These are phyloP conservation scores for Leccinum fuscescens DNA, from an alignment of 1,284 basidiomycete species.

Conservation along the genomic window DNA sequence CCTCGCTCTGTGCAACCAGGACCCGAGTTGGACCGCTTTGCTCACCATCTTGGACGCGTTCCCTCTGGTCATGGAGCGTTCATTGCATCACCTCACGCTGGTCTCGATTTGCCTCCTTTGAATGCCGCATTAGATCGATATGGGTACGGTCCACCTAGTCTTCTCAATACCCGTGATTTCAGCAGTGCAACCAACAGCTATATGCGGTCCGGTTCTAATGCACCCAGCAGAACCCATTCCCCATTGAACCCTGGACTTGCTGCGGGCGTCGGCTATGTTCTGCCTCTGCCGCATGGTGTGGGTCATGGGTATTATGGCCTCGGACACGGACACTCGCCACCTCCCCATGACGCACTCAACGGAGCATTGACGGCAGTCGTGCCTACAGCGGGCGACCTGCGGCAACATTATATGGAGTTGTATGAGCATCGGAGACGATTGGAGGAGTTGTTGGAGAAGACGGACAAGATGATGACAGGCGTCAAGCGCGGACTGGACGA, in stretches of 20 bases:
- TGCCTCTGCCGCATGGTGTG: slow-evolving; percentile 40
- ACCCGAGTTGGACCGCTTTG: slow-evolving; percentile 33
- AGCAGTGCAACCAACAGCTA: slow-evolving; percentile 46
- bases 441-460: slow-evolving; percentile 70
- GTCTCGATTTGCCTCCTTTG: slow-evolving; percentile 60
- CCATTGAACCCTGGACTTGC: slow-evolving; percentile 48
- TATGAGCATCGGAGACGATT: slow-evolving; percentile 57
- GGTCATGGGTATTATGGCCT: slow-evolving; percentile 34
- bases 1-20: slow-evolving; percentile 32
- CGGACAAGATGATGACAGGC: slow-evolving; percentile 67
- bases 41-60: slow-evolving; percentile 35
- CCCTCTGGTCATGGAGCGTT: slow-evolving; percentile 35
- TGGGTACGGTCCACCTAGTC: slow-evolving; percentile 35
- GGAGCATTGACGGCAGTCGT: slow-evolving; percentile 36
- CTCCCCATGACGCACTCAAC: slow-evolving; percentile 36
- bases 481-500: slow-evolving; percentile 73
- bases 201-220: slow-evolving; percentile 55
- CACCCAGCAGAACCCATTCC: slow-evolving; percentile 68
- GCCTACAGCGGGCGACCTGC: slow-evolving; percentile 60
- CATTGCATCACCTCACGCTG: slow-evolving; percentile 40
- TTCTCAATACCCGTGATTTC: slow-evolving; percentile 33
- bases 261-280: slow-evolving; percentile 34
- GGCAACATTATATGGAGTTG: slow-evolving; percentile 66
- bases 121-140: slow-evolving; percentile 43
- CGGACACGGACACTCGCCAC: slow-evolving; percentile 33